Conservation (phyloP, 441 rosid genomes). For the Cnidoscolus chayamansa region DNA sequence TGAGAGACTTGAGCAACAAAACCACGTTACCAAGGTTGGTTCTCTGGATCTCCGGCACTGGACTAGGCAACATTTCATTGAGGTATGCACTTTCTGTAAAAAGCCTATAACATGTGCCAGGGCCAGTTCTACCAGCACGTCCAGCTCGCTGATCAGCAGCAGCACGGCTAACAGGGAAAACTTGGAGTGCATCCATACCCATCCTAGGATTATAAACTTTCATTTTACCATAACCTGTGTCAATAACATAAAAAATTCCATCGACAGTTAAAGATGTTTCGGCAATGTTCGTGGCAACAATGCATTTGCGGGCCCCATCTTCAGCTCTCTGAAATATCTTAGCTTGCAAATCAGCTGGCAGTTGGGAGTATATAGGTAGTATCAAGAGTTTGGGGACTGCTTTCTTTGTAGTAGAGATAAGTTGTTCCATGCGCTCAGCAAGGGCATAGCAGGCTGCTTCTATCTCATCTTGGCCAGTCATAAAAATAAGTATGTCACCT, state of each 20-base stretch:
- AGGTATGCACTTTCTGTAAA: conserved; percentile 89
- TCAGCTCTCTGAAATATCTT: conserved; percentile 93
- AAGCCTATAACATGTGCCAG: conserved; percentile 92
- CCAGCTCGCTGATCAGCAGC: conserved; percentile 98
- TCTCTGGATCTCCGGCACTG: conserved; percentile 96
- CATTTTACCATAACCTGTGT: conserved; percentile 96
- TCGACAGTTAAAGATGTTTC: conserved; percentile 98
- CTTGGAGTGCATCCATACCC: conserved; percentile 99
- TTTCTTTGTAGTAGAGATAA: conserved; percentile 60
- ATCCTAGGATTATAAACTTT: conserved; percentile 96
- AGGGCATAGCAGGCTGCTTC: conserved; percentile 92
- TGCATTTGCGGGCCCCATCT: conserved; percentile 97
- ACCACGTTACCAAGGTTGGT: conserved; percentile 97
- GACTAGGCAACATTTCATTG: conserved; percentile 86
- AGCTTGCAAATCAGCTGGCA: conserved; percentile 98
- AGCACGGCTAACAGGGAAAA: conserved; percentile 90
- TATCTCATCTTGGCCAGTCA: conserved; percentile 99
- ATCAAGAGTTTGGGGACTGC: conserved; percentile 72
- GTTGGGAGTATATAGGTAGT: conserved; percentile 95
- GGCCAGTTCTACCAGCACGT: conserved; percentile 98
- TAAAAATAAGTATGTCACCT: conserved; percentile 94
- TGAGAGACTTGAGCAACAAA: conserved; percentile 84
- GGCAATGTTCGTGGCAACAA: conserved; percentile 96
- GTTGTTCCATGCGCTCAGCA: conserved; percentile 94
- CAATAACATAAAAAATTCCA: conserved; percentile 93